Conservation (phyloP, 306 rosid genomes). For the Trichosanthes truncata region DNA sequence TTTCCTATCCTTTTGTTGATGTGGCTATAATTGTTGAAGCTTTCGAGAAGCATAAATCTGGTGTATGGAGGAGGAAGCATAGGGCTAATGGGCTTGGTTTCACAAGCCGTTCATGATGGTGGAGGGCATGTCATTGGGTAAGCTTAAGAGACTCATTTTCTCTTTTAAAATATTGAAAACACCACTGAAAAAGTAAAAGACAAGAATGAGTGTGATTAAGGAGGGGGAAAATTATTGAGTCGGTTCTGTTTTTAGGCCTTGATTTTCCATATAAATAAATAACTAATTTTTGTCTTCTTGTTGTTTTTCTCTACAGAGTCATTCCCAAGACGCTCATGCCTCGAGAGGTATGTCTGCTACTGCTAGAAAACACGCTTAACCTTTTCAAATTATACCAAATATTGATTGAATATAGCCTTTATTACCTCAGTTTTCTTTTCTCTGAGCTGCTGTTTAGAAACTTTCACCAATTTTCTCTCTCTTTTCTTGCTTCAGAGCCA, state of each 20-base stretch:
- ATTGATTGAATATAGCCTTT: not conserved
- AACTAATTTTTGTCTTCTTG: conserved; percentile 29
- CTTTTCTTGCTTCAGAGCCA: not conserved
- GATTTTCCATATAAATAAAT: conserved; percentile 23
- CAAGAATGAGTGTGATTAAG: conserved; percentile 11
- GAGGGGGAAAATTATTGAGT: conserved; percentile 20
- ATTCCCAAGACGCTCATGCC: conserved; percentile 92
- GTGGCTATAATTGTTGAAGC: conserved; percentile 32
- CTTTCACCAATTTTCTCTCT: not conserved
- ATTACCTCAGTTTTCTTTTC: conserved; percentile 1
- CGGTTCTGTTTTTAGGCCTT: conserved; percentile 19
- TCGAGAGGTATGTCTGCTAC: conserved; percentile 63
- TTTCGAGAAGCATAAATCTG: conserved; percentile 58
- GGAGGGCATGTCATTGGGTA: conserved; percentile 76
- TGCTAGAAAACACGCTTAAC: conserved; percentile 26
- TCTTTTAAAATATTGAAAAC: not conserved
- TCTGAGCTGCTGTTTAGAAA: not conserved
- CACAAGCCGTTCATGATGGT: conserved; percentile 80
- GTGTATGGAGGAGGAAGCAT: conserved; percentile 85
- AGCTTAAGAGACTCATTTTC: not conserved
- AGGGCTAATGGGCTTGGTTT: conserved; percentile 71
- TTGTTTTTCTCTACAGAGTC: conserved; percentile 52
- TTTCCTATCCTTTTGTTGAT: not conserved
- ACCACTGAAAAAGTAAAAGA: not conserved
- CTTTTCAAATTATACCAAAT: conserved; percentile 14